Conservation (phyloP, 2,329 filamentous ascomycete species). For the Exophiala sideris region DNA sequence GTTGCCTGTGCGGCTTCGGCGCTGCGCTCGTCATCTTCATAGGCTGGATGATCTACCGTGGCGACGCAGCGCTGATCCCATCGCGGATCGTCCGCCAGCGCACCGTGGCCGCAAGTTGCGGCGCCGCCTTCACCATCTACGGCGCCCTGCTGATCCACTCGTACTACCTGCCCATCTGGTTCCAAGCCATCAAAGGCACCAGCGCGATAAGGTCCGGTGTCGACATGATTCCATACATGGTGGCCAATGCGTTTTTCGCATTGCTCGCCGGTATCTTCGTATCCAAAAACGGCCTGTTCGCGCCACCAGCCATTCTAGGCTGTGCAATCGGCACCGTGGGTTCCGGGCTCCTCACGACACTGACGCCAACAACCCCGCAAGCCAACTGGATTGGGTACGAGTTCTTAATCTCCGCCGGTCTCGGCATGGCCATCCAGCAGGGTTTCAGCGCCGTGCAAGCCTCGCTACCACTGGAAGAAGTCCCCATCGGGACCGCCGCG, state of each 20-base stretch:
- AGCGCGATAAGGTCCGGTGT: slow-evolving; percentile 27
- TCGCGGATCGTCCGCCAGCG: slow-evolving; percentile 23
- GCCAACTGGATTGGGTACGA: slow-evolving; percentile 32
- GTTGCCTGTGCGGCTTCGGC: slow-evolving; percentile 34
- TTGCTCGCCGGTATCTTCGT: slow-evolving; percentile 23
- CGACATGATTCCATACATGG: slow-evolving; percentile 28
- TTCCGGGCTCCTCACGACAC: slow-evolving; percentile 27
- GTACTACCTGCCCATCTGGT: slow-evolving; percentile 32
- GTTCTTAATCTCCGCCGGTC: slow-evolving; percentile 27
- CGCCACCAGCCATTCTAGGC: slow-evolving; percentile 27
- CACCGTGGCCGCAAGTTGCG: slow-evolving; percentile 21
- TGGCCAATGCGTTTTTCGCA: slow-evolving; percentile 12
- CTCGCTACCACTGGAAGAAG: slow-evolving; percentile 17
- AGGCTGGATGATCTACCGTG: slow-evolving; percentile 28
- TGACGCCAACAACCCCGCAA: slow-evolving; percentile 18
- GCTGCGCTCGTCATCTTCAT: slow-evolving; percentile 32
- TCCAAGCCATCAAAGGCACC: slow-evolving; percentile 29
- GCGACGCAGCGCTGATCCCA: slow-evolving; percentile 29
- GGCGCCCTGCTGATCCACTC: slow-evolving; percentile 26
- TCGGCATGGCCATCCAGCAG: slow-evolving; percentile 28
- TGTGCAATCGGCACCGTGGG: slow-evolving; percentile 27
- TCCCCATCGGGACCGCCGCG: slow-evolving; percentile 25
- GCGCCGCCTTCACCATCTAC: slow-evolving; percentile 22
- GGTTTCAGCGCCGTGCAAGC: slow-evolving; percentile 25
- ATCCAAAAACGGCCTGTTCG: slow-evolving; percentile 28